Base-by-base conservation (phyloP, 2,329 filamentous ascomycete species). In the Microsporum audouinii region DNA sequence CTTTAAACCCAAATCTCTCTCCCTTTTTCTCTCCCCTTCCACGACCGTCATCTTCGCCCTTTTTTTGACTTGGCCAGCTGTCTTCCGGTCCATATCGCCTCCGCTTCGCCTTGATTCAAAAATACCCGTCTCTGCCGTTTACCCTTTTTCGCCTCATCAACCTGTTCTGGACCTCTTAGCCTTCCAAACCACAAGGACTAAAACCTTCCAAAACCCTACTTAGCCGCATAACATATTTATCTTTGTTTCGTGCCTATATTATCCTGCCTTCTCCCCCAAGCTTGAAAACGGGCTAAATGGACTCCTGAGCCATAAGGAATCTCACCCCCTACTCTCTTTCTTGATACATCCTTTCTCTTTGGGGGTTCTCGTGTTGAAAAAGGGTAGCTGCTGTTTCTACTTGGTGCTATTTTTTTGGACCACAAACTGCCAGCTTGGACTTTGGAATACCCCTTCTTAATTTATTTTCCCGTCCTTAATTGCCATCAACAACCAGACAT, bases 151-250 rank as follows among this genome's bases (percentile, higher is more conserved):
- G 49, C 49, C 49, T 53, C 49, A 53, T 53, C 27, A 12, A 53
- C 49, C 49, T 39, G 55, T 57, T 57, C 55, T 57, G 55, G 55
- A 57, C 55, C 55, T 39, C 38, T 4, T 5, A 43, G 39, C 39
- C 55, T 17, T n/a, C 12, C 49, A 31, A 7, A 33, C 12, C 23
- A 23, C 31, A 47, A 27, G 43, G 43, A 47, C 43, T 27, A 23
- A 53, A 53, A 53, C 49, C 49, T 53, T 53, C 49, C 23, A 53
- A 53, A 47, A 53, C 49, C 49, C 27, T 53, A 53, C 49, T 53
- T 31, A 53, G 49, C 49, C 49, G 49, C 49, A 53, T 12, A 43
- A 43, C 17, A 43, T 43, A 43, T 43, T 39, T 39, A 14, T 57
- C 29, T 56, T 56, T 36, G 34, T 41, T 27, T 23, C n/a, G 55